These are phyloP conservation scores for Fusarium camptoceras DNA, from an alignment of 2,329 filamentous ascomycete genomes.

Conservation along the genomic window DNA sequence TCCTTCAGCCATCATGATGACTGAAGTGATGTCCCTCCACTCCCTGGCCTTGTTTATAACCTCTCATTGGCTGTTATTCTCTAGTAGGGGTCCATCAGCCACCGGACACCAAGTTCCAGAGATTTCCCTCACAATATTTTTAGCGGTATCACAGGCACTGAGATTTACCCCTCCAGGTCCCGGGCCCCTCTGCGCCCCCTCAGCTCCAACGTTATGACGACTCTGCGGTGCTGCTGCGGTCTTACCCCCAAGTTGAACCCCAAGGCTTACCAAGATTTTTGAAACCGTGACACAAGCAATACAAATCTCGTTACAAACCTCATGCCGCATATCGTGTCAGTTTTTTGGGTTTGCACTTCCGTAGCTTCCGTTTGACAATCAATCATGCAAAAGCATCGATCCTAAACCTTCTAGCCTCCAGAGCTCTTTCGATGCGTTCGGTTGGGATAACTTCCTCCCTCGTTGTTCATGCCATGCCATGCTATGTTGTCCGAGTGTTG, in stretches of 20 bases:
- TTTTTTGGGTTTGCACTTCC: conserved; percentile 1
- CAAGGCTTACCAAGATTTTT: conserved; percentile 43
- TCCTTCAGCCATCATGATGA: conserved; percentile 39
- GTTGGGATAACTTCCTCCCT: conserved; percentile 31
- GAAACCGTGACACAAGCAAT: conserved; percentile 42
- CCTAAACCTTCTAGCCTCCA: not conserved
- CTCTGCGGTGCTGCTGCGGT: conserved; percentile 38
- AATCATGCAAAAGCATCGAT: conserved; percentile 3
- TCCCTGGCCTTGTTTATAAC: conserved; percentile 6
- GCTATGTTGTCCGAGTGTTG: conserved; percentile 38
- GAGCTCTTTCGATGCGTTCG: conserved; percentile 4
- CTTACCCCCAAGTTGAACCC: conserved; percentile 41
- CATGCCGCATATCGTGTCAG: conserved; percentile 25
- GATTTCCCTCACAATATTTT: conserved; percentile 29
- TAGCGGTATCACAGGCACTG: conserved; percentile 1
- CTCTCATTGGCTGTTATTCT: conserved; percentile 20
- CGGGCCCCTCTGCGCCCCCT: conserved; percentile 32
- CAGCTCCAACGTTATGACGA: conserved; percentile 43
- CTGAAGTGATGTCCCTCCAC: conserved; percentile 41
- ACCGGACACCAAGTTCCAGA: conserved; percentile 47
- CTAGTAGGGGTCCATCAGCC: conserved; percentile 37
- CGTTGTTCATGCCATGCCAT: conserved; percentile 24
- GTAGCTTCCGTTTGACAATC: conserved; percentile 22
- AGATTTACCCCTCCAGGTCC: conserved; percentile 35
- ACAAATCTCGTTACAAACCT: conserved; percentile 42